These are phyloP conservation scores for Penicillium crustosum DNA, from an alignment of 2,329 filamentous ascomycete species.

Conservation along the genomic window DNA sequence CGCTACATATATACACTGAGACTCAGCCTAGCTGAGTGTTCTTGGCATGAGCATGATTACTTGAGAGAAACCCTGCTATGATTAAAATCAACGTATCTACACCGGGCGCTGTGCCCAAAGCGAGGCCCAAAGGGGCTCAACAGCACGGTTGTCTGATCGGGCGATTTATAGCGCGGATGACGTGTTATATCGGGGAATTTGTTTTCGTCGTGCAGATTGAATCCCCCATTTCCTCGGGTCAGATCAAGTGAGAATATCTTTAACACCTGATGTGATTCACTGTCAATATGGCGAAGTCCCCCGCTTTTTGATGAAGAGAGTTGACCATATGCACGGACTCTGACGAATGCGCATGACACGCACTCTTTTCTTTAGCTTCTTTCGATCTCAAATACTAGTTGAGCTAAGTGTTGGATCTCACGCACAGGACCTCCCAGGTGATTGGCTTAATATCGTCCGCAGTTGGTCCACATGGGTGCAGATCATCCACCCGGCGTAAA, in stretches of 20 bases:
- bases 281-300: neutral
- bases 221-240: neutral
- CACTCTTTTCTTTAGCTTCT: neutral
- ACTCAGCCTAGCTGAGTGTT: neutral
- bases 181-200: neutral
- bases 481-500: conserved; percentile 8
- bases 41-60: neutral
- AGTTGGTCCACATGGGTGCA: conserved; percentile 9
- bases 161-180: neutral
- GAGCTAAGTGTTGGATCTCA: neutral
- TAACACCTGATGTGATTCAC: neutral
- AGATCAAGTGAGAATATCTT: neutral
- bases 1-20: neutral
- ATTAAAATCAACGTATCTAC: neutral
- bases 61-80: neutral
- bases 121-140: conserved; percentile 3
- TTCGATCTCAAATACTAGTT: neutral
- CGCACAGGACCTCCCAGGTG: neutral
- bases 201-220: neutral
- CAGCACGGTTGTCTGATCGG: neutral
- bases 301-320: neutral
- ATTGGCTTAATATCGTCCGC: neutral
- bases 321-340: neutral
- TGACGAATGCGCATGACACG: conserved; percentile 1
- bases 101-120: neutral